Conservation (phyloP, 305 asterid genomes). For the Fraxinus angustifolia region DNA sequence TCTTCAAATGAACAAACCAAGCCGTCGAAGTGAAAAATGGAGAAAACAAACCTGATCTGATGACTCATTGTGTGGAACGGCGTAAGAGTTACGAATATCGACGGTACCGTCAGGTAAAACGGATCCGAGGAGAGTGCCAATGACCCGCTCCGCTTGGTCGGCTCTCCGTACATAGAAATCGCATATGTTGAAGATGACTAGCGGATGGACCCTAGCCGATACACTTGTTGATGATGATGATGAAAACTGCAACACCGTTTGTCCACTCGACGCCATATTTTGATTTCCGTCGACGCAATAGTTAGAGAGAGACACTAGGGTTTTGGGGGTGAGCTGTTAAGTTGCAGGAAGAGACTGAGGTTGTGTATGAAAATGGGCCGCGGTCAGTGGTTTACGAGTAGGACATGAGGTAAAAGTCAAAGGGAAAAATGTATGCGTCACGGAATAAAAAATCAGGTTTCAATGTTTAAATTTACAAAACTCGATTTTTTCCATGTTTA, state of each 20-base stretch:
- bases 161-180: slow-evolving; percentile 85
- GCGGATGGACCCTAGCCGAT: slow-evolving; percentile 77
- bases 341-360: neutral
- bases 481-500: no score
- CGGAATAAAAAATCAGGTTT: no score
- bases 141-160: slow-evolving; percentile 83
- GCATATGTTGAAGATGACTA: slow-evolving; percentile 77
- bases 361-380: no score
- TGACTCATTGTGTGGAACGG: slow-evolving; percentile 78
- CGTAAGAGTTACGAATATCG: slow-evolving; percentile 76
- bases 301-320: neutral
- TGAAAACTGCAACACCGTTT: slow-evolving; percentile 60
- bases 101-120: slow-evolving; percentile 81
- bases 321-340: neutral
- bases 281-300: neutral
- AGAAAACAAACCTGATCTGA: slow-evolving; percentile 59
- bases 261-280: slow-evolving; percentile 52
- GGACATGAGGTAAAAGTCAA: no score
- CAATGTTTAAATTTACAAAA: no score
- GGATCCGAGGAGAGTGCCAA: slow-evolving; percentile 86
- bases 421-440: no score
- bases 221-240: slow-evolving; percentile 51
- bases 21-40: neutral
- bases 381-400: no score
- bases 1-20: neutral